Evolutionary conservation across 2,329 filamentous ascomycete species (phyloP).

Genomic region (Cordyceps cicadae): DNA sequence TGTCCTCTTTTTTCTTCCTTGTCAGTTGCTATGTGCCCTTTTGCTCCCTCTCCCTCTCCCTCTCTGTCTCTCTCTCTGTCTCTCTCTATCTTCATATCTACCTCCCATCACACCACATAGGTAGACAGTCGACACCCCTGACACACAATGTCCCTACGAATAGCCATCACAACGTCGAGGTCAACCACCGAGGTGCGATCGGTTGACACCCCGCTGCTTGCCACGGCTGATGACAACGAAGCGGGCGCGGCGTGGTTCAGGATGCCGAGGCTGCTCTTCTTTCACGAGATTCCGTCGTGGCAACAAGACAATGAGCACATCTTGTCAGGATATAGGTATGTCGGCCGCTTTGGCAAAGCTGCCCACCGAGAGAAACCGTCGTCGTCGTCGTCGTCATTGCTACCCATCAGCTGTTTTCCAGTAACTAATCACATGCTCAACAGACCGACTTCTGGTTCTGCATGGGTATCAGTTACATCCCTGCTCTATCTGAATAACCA

Average conservation of each 20-base stretch:
- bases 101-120: background rate
- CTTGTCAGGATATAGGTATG: slow-evolving; percentile 9
- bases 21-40: background rate
- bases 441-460: slow-evolving; percentile 12
- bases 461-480: slow-evolving; percentile 3
- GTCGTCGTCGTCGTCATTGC: background rate
- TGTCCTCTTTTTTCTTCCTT: background rate
- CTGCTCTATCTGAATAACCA: slow-evolving; percentile 14
- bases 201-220: background rate
- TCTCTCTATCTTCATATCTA: no score
- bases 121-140: background rate
- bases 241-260: background rate
- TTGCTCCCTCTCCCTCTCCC: no score
- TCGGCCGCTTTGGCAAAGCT: background rate
- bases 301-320: slow-evolving; percentile 11
- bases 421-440: background rate
- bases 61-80: no score
- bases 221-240: background rate
- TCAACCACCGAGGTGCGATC: background rate
- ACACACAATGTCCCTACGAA: background rate
- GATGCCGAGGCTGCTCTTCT: slow-evolving; percentile 8
- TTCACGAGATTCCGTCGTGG: slow-evolving; percentile 7
- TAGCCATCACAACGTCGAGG: background rate
- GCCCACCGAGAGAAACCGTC: background rate
- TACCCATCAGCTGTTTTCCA: background rate